Conservation (phyloP, 2,329 filamentous ascomycete species). For the Exophiala sp. region DNA sequence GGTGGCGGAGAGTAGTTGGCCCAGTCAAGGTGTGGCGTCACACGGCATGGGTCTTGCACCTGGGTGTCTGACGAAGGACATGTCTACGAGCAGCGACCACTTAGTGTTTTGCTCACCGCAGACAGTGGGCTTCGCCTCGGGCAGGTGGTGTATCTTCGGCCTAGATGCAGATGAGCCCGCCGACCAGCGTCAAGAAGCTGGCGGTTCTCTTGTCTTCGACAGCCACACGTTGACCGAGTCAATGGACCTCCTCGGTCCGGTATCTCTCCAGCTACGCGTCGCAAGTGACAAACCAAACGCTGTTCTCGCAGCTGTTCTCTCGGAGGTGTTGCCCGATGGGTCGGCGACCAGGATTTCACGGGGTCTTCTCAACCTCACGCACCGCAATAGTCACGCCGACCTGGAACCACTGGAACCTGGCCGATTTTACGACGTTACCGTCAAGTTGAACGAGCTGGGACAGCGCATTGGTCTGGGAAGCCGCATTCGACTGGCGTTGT, state of each 20-base stretch:
- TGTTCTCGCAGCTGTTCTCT: conserved; percentile 8
- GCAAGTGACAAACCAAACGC: conserved; percentile 17
- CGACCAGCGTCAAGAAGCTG: conserved; percentile 13
- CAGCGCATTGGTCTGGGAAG: conserved; percentile 11
- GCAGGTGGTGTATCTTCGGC: conserved; percentile 15
- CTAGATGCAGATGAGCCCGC: conserved; percentile 11
- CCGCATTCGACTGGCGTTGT: conserved; percentile 11
- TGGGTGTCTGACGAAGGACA: background rate
- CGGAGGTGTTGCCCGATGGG: conserved; percentile 13
- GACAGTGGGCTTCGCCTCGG: conserved; percentile 11
- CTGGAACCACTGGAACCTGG: conserved; percentile 4
- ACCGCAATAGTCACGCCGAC: conserved; percentile 7
- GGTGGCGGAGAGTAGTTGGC: conserved; percentile 12
- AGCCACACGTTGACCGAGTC: background rate
- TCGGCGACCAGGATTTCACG: conserved; percentile 10
- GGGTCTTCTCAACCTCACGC: conserved; percentile 12
- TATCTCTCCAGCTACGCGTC: conserved; percentile 1
- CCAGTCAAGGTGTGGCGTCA: background rate
- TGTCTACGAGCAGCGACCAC: background rate
- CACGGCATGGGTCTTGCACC: conserved; percentile 2
- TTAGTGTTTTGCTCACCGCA: conserved; percentile 12
- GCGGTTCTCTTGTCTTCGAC: conserved; percentile 11
- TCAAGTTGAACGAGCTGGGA: conserved; percentile 12
- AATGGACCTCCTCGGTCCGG: conserved; percentile 4
- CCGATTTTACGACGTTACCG: conserved; percentile 5